Evolutionary conservation across 1,139 yeast species (phyloP), one percentile per base, ranked within the genome.

Genomic region (Suhomyces anneliseae): DNA sequence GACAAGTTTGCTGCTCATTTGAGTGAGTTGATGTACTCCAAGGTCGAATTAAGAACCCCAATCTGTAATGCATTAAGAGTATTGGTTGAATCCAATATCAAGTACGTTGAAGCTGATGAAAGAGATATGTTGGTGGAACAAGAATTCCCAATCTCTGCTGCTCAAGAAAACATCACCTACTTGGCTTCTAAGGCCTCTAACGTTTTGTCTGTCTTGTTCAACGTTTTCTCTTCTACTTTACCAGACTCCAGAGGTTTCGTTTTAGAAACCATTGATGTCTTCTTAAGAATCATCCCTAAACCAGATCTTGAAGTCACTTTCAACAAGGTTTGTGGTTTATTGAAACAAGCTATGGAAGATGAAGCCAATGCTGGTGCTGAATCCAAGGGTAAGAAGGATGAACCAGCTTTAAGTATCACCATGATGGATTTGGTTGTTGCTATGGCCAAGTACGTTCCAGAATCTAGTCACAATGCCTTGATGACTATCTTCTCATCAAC

Each of bases 361-460:
- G 90, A 84, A 60, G 66, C 65, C 5, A 8, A n/a, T 12, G 34
- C 44, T 19, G 24, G 6, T 29, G 9, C 7, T 5, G 32, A 29
- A 29, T 9, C 32, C 7, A 43, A 46, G n/a, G 40, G 44, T 7
- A 64, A 48, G 52, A 62, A 49, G 46, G 70, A 67, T 14, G 68
- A 72, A 36, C 76, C 85, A 2, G 81, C 81, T 49, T 72, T 88
- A 57, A 81, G 90, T 55, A 81, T 87, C 29, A 90, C 97, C 10
- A 84, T 93, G 88, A 79, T 93, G 85, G 99, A 95, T 64, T 76
- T 93, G 50, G 79, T 90, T 49, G 95, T 90, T 45, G 84, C 89
- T 35, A 87, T 93, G 88, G 79, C 93, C 27, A 86, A 87, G 56
- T 88, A 87, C 60, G 83, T 93, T 40, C 96, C 96, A 6, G 68